phyloP scores from a whole-genome alignment of 768 basidiomycete species.

The Leucosporidium yakuticum region DNA sequence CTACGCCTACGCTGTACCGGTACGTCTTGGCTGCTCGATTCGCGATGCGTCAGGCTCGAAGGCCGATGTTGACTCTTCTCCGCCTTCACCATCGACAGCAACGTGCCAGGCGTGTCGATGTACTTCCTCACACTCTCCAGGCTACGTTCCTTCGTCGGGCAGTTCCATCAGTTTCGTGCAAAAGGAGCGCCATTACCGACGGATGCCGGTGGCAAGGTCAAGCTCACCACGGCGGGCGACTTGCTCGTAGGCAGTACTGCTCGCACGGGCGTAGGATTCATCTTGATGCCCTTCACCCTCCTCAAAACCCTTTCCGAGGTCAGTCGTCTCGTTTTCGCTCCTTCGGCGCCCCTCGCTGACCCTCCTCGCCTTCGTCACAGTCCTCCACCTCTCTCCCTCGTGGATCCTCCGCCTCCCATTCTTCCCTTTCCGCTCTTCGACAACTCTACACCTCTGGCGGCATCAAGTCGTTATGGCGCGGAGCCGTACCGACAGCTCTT shows the following conservation, averaged over 20 bases:
- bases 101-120: constrained; percentile 48
- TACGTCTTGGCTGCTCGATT: not conserved
- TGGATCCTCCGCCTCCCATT: not conserved
- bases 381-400: constrained; percentile 5
- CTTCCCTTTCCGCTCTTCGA: constrained; percentile 34
- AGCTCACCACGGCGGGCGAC: constrained; percentile 44
- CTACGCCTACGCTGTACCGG: constrained; percentile 33
- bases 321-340: constrained; percentile 17
- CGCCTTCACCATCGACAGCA: constrained; percentile 33
- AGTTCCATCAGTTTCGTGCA: constrained; percentile 40
- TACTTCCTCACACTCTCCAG: constrained; percentile 47
- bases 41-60: not conserved
- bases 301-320: constrained; percentile 48
- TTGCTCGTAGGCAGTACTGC: constrained; percentile 46
- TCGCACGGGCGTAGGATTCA: constrained; percentile 45
- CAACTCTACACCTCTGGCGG: constrained; percentile 42
- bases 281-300: constrained; percentile 47
- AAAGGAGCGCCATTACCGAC: not conserved
- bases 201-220: constrained; percentile 37
- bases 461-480: constrained; percentile 44
- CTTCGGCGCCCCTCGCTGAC: not conserved
- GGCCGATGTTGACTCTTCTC: not conserved
- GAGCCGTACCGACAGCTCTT: constrained; percentile 46
- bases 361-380: not conserved
- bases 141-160: constrained; percentile 41